A percentile compares a stretch with the other conserved stretches of the same genome.
These are phyloP conservation scores for Chalciporus piperatus DNA, from an alignment of 768 basidiomycete genomes.

Conservation along the genomic window DNA sequence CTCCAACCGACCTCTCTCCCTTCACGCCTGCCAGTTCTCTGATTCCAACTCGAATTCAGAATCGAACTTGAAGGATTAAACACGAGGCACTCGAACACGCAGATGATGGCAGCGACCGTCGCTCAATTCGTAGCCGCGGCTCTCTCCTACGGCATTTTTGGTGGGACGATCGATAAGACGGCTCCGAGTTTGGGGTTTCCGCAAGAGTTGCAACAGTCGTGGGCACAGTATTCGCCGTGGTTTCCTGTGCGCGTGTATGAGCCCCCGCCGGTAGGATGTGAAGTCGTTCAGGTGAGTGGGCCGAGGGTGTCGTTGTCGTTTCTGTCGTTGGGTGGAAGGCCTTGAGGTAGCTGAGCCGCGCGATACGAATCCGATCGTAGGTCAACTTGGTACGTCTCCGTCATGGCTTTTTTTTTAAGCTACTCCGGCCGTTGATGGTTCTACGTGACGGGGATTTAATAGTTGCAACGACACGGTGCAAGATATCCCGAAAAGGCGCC, in stretches of 20 bases:
- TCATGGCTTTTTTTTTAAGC: too few relatives aligned
- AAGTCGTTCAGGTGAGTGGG: conserved; percentile 47
- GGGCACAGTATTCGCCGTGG: conserved; percentile 62
- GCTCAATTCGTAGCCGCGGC: neutral
- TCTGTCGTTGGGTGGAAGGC: too few relatives aligned
- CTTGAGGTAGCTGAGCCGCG: too few relatives aligned
- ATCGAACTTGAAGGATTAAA: too few relatives aligned
- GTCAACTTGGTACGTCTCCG: conserved; percentile 17
- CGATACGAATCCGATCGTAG: too few relatives aligned
- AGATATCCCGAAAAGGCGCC: conserved; percentile 61
- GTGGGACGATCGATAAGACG: conserved; percentile 3
- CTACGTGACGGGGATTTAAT: neutral
- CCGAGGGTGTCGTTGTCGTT: too few relatives aligned
- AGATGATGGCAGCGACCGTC: neutral
- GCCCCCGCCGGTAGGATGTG: conserved; percentile 44
- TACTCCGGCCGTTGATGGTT: too few relatives aligned
- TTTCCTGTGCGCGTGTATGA: conserved; percentile 43
- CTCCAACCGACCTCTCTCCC: too few relatives aligned
- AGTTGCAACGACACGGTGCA: conserved; percentile 79
- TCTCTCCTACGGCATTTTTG: neutral
- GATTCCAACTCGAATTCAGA: too few relatives aligned
- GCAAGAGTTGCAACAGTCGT: conserved; percentile 29
- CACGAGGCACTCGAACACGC: too few relatives aligned
- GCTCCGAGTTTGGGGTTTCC: conserved; percentile 9
- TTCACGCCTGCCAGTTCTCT: too few relatives aligned